These are phyloP conservation scores for Adenanthera pavonina DNA, from an alignment of 306 rosid species.

Conservation along the genomic window DNA sequence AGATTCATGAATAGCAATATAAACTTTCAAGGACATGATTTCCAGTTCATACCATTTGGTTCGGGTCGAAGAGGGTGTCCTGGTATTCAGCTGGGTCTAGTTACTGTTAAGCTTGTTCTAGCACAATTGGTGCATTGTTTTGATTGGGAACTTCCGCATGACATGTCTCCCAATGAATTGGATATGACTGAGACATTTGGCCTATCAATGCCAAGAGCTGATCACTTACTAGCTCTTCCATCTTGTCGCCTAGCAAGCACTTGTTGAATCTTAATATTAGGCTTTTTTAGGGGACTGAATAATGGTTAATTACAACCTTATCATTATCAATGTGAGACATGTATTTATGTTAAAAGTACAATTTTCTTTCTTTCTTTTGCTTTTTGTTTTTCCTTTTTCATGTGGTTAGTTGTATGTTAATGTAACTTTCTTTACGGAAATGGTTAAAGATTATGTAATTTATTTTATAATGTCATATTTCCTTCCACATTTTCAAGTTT, in stretches of 20 bases:
- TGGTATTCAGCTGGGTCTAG: slow-evolving; percentile 40
- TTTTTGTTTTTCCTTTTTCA: too few relatives aligned
- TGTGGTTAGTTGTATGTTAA: too few relatives aligned
- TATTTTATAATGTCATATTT: too few relatives aligned
- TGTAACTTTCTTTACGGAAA: too few relatives aligned
- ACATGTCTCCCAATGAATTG: slow-evolving; percentile 28
- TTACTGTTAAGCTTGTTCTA: slow-evolving; percentile 25
- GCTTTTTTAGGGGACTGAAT: background rate
- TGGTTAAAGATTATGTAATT: too few relatives aligned
- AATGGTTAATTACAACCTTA: background rate
- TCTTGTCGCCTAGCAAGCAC: slow-evolving; percentile 12
- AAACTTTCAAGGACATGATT: slow-evolving; percentile 38
- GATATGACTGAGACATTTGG: slow-evolving; percentile 51
- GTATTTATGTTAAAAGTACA: too few relatives aligned
- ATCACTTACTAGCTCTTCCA: slow-evolving; percentile 46
- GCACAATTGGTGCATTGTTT: slow-evolving; percentile 58
- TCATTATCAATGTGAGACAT: background rate
- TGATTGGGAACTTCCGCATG: slow-evolving; percentile 50
- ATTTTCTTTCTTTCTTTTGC: too few relatives aligned
- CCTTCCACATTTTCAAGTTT: too few relatives aligned
- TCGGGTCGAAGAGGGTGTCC: slow-evolving; percentile 42
- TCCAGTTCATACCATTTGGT: slow-evolving; percentile 53
- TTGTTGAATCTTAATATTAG: background rate
- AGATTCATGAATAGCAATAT: background rate
- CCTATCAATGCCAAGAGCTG: slow-evolving; percentile 46